These are phyloP conservation scores for Porcisia hertigi DNA, from an alignment of 208 protist genomes.

Conservation along the genomic window DNA sequence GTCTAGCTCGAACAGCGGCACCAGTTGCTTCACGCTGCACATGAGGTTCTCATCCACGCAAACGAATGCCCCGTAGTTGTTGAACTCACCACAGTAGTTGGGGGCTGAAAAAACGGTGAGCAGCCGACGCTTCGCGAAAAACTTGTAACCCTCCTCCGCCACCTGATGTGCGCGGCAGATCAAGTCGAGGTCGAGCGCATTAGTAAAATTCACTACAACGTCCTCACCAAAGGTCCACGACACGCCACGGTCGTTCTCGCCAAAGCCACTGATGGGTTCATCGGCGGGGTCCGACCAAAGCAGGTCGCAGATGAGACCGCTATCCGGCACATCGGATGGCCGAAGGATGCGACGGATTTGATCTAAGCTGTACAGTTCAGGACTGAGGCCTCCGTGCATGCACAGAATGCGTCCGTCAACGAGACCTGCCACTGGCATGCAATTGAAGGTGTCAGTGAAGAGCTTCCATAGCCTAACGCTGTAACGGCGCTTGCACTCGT, in stretches of 20 bases:
- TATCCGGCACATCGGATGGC: conserved; percentile 46
- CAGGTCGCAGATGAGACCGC: conserved; percentile 97
- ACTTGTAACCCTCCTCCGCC: conserved; percentile 90
- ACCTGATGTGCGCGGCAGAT: conserved; percentile 97
- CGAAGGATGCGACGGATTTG: conserved; percentile 61
- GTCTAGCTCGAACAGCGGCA: conserved; percentile 50
- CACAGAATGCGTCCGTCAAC: conserved; percentile 73
- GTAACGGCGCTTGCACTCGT: conserved; percentile 96
- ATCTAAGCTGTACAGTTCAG: conserved; percentile 54
- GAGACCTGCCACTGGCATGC: conserved; percentile 80
- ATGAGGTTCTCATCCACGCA: conserved; percentile 90
- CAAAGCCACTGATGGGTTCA: conserved; percentile 46
- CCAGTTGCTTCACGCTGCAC: conserved; percentile 55
- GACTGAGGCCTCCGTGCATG: conserved; percentile 86
- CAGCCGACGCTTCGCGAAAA: conserved; percentile 54
- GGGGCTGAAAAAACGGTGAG: conserved; percentile 87
- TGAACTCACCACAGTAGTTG: conserved; percentile 85
- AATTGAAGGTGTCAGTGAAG: conserved; percentile 90
- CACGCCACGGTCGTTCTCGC: conserved; percentile 73
- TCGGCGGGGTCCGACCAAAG: conserved; percentile 99
- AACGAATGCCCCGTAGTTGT: conserved; percentile 77
- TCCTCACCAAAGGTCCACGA: conserved; percentile 84
- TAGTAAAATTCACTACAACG: conserved; percentile 85
- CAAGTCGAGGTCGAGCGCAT: conserved; percentile 97
- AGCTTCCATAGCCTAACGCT: conserved; percentile 82